Conservation (phyloP, 2,329 filamentous ascomycete species). For the Chrysosporium queenslandicum region DNA sequence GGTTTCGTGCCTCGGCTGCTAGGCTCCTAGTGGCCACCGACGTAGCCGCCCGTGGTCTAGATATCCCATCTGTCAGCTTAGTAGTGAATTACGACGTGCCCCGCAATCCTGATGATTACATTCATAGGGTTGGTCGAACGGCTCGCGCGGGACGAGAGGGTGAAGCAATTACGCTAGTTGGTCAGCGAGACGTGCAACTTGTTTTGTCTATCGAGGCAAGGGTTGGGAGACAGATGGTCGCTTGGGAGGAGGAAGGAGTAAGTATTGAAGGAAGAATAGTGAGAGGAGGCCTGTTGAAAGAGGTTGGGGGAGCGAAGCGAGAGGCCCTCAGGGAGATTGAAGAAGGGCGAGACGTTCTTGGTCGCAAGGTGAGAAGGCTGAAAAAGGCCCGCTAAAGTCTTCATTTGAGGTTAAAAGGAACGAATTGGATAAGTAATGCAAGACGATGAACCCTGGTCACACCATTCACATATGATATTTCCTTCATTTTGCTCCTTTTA, state of each 20-base stretch:
- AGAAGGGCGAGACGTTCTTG: conserved; percentile 79
- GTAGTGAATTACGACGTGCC: conserved; percentile 96
- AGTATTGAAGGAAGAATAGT: conserved; percentile 87
- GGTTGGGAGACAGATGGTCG: conserved; percentile 66
- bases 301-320: conserved; percentile 90
- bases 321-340: conserved; percentile 86
- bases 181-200: conserved; percentile 83
- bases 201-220: conserved; percentile 82
- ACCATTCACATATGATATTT: background rate
- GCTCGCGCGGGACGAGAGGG: conserved; percentile 80
- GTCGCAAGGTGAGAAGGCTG: conserved; percentile 54
- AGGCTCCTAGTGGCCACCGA: conserved; percentile 90
- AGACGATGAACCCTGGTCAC: background rate
- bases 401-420: background rate
- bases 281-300: conserved; percentile 65
- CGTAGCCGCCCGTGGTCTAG: conserved; percentile 84
- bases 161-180: conserved; percentile 76
- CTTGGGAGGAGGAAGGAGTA: conserved; percentile 82
- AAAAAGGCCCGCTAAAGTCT: conserved; percentile 31
- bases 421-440: background rate
- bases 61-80: conserved; percentile 82
- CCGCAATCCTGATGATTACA: conserved; percentile 93
- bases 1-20: conserved; percentile 82
- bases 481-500: background rate
- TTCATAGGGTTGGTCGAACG: conserved; percentile 90